Base-by-base conservation (phyloP, 768 basidiomycete species). In the Lentinus brumalis region DNA sequence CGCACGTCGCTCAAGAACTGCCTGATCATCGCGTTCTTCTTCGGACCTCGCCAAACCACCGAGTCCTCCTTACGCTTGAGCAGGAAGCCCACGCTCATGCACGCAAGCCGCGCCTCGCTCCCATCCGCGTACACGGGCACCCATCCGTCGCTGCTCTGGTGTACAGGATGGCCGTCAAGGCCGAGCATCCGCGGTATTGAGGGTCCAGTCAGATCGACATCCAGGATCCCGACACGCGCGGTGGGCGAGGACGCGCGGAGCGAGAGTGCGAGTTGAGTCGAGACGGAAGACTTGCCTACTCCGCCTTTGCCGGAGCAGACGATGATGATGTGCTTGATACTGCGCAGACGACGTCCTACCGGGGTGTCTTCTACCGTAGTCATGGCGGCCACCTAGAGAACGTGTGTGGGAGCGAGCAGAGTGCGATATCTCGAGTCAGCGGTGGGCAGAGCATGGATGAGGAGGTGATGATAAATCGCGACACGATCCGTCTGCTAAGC, bases 11-110 rank as follows among this genome's bases (percentile, higher is more conserved):
- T 86, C 72, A 97, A 74, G 73, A 98, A 97, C 77, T 98, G 96
- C 69, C 94, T 80, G 67, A 98, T 96, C 95, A 97, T 97, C 59
- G 90, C 96, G 67, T 96, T 96, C 81, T 97, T 98, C 81, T 97
- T 98, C 50, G 97, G 97, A 0, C 97, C 97, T 69, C 97, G 79
- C 97, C 97, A 99, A 1, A 99, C 93, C 49, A 99, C 94, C 16
- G 92, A 93, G 71, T 98, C 96, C 21, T 87, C 89, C 70, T 87
- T 88, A 70, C 88, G 89, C 78, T 93, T 92, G 67, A 98, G 75
- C 66, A 99, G 77, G 74, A 98, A 98, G 2, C 94, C 97, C 9
- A 98, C 94, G 70, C 92, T 94, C 97, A 99, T 99, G 74, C 93
- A 95, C 12, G 88, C 89, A 60, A 99, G 73, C 66, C 94, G 78